Base-by-base conservation (phyloP, 352 stramenopile species). In the Pythium pyrilobum region DNA sequence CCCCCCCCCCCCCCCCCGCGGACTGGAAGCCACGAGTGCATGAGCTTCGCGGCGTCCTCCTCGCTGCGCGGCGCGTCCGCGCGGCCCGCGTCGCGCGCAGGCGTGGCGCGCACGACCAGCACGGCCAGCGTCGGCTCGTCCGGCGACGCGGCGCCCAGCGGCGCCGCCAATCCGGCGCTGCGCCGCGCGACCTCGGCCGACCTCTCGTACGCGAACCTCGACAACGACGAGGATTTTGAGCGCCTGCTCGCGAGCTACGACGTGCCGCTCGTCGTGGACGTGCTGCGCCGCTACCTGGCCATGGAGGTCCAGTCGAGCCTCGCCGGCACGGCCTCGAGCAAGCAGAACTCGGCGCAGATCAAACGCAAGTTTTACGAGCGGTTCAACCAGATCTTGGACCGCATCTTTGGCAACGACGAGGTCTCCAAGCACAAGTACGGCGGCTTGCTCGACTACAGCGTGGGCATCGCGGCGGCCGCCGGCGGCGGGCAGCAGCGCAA, bases 341-440 rank as follows among this genome's bases (percentile, higher is more conserved):
- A 92, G 67, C 80, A 78, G 24, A 77, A 89, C 56, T 86, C 78
- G n/a, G 76, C 72, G 16, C 82, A 91, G 59, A 66, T 86, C 28
- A 82, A 85, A 31, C 77, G 82, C 50, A 78, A 87, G 49, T 90
- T 92, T 54, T 92, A 92, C 65, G 82, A 91, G 58, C 82, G 82
- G 25, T 89, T 92, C 51, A 90, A 91, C 67, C 82, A 89, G 66
- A 74, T 92, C 20, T 53, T 92, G 28, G 82, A 92, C 64, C 80
- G 82, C 29, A 43, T 92, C 4, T 90, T 89, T 52, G 82, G 82
- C 34, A 76, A 72, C 32, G 80, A 92, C 63, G 59, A 82, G 0
- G 56, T 78, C 12, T 92, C 82, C 53, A 89, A 78, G 69, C 76
- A 86, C 54, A 89, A 90, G 59, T 81, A 72, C 56, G 82, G 82